Conservation (phyloP, 2,329 filamentous ascomycete genomes). For the Fusarium dlaminii region DNA sequence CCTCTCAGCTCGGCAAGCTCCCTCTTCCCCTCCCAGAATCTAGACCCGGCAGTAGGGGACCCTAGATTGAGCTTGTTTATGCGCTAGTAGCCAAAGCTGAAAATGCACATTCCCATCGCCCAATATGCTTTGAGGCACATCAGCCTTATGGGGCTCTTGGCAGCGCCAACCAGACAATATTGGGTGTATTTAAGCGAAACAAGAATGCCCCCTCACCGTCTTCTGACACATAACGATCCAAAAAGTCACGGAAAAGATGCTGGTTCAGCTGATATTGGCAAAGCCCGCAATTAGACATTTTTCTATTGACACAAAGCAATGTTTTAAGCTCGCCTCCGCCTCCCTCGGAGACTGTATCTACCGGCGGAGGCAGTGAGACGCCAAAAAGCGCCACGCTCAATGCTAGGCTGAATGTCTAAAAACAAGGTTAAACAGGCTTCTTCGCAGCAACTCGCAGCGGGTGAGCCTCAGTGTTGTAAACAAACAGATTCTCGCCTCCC, state of each 20-base stretch:
- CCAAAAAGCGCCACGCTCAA: neutral
- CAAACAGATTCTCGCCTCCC: slow-evolving; percentile 53
- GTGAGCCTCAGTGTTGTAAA: slow-evolving; percentile 66
- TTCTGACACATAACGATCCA: neutral
- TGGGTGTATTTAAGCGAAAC: neutral
- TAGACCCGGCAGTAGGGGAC: neutral
- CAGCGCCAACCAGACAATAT: neutral
- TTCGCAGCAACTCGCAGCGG: slow-evolving; percentile 48
- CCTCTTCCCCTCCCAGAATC: neutral
- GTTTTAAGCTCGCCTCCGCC: neutral
- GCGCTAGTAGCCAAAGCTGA: slow-evolving; percentile 8
- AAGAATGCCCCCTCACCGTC: neutral
- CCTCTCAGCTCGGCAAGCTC: neutral
- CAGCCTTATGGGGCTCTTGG: slow-evolving; percentile 7
- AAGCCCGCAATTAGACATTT: neutral
- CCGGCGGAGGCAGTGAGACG: neutral
- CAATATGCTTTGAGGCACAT: neutral
- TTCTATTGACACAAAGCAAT: neutral
- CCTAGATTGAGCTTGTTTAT: neutral
- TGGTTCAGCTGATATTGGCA: neutral
- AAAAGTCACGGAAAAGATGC: neutral
- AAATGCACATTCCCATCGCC: neutral
- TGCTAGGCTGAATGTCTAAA: slow-evolving; percentile 11
- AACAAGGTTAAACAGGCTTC: slow-evolving; percentile 20
- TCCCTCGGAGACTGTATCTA: neutral